Evolutionary conservation across 371 early-diverging fungal genomes (phyloP).

Genomic region (Syncephalastrum sp.): DNA sequence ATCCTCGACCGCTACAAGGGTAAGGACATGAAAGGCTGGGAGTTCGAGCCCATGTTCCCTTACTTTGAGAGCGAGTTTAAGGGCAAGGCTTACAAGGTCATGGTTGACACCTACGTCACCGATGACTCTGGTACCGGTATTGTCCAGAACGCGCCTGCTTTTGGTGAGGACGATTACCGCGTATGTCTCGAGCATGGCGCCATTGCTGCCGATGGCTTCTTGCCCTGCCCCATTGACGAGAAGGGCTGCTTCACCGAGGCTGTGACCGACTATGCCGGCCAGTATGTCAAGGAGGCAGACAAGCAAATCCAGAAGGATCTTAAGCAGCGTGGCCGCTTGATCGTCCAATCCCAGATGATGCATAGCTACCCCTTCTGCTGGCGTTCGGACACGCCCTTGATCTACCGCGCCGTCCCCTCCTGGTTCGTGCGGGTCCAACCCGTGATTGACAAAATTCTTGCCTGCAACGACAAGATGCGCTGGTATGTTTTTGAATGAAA

Average conservation of each 20-base stretch:
- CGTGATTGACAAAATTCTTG: slow-evolving; percentile 83
- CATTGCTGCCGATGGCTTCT: slow-evolving; percentile 82
- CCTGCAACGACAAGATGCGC: slow-evolving; percentile 88
- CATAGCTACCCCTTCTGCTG: slow-evolving; percentile 98
- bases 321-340: slow-evolving; percentile 82
- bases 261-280: slow-evolving; percentile 85
- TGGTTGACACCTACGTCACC: slow-evolving; percentile 94
- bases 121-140: slow-evolving; percentile 99
- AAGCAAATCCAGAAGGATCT: slow-evolving; percentile 93
- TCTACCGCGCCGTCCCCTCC: slow-evolving; percentile 98
- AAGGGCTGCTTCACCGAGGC: slow-evolving; percentile 86
- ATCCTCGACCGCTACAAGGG: slow-evolving; percentile 85
- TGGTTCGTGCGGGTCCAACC: slow-evolving; percentile 98
- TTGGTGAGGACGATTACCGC: slow-evolving; percentile 99
- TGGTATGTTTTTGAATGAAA: slow-evolving; percentile 59
- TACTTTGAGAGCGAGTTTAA: slow-evolving; percentile 76
- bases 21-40: slow-evolving; percentile 80
- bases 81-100: slow-evolving; percentile 86
- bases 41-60: slow-evolving; percentile 93
- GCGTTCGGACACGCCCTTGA: slow-evolving; percentile 99
- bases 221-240: slow-evolving; percentile 97
- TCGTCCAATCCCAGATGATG: slow-evolving; percentile 85
- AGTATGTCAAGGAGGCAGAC: slow-evolving; percentile 98
- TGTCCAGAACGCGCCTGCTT: slow-evolving; percentile 99
- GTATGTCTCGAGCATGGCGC: slow-evolving; percentile 87